Conservation (phyloP, 805 yeast genomes). For the Candida lessepsii region DNA sequence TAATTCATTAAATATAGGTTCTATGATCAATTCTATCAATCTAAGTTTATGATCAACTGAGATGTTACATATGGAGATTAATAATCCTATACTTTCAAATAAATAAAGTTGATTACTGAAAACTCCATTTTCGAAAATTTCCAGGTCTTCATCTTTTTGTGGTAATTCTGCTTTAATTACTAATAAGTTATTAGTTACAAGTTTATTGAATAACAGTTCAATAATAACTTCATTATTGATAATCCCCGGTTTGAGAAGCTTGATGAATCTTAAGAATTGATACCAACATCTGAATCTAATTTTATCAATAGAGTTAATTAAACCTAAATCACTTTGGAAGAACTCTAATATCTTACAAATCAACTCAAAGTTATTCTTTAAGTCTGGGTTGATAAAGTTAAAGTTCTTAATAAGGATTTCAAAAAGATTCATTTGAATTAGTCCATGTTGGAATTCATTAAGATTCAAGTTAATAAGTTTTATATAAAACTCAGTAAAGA, state of each 20-base stretch:
- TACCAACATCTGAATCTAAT: constrained; percentile 91
- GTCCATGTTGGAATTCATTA: constrained; percentile 64
- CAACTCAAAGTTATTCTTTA: constrained; percentile 24
- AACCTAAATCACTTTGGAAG: constrained; percentile 78
- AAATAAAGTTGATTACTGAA: constrained; percentile 80
- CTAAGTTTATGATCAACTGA: constrained; percentile 32
- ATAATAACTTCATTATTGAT: constrained; percentile 44
- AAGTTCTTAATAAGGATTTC: constrained; percentile 83
- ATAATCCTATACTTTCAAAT: constrained; percentile 82
- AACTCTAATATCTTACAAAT: constrained; percentile 66
- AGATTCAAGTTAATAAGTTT: constrained; percentile 49
- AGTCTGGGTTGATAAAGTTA: constrained; percentile 48
- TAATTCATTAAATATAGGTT: constrained; percentile 70
- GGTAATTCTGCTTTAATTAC: constrained; percentile 59
- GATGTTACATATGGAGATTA: constrained; percentile 50
- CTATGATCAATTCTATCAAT: constrained; percentile 64
- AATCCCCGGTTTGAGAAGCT: constrained; percentile 60
- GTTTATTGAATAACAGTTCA: constrained; percentile 56
- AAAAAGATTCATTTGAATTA: constrained; percentile 76
- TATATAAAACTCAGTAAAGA: constrained; percentile 61
- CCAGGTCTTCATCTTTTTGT: constrained; percentile 56
- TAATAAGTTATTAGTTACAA: constrained; percentile 54
- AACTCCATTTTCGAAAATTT: constrained; percentile 45
- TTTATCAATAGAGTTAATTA: constrained; percentile 68
- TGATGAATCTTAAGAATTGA: constrained; percentile 77